Base-by-base conservation (phyloP, 768 basidiomycete species). In the Steccherinum ochraceum region DNA sequence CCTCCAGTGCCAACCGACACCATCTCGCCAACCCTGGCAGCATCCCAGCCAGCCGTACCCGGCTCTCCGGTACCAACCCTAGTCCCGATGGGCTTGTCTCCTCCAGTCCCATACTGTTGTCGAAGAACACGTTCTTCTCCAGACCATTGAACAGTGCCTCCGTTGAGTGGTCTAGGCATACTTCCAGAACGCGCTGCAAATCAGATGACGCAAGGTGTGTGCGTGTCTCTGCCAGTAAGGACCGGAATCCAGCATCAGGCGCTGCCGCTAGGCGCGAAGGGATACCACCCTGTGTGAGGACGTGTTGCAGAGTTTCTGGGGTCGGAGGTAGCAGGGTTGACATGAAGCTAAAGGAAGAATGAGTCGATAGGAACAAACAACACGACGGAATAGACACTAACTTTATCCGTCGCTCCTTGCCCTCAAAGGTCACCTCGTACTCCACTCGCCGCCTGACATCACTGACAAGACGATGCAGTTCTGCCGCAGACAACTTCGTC, bases 401-500 rank as follows among this genome's bases (percentile, higher is more conserved):
- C 76, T 78, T 79, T 49, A 78, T 80, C 56, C 71, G 72, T 51
- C 75, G 73, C 56, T 84, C 79, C 1, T 57, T 70, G 10, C 81
- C 81, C 60, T 81, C 79, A 57, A 77, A 83, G 0, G 76, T 82
- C 40, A 76, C 73, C 57, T 86, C 84, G 56, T 77, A 77, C 61
- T 95, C 93, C 5, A 95, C 83, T 5, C 84, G 72, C 49, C 83
- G 71, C 19, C 93, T 77, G 13, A 93, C 84, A 52, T 93, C 87
- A 50, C 73, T 70, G 12, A 95, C 66, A 0, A 90, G 73, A 7
- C 78, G 67, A 56, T 83, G 79, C 12, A 93, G 68, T 58, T 93
- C 93, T 23, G 76, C 73, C 0, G 77, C 65, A 1, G 81, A 75
- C n/a, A 94, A 70, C 57, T 84, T 85, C 2, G 76, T 73, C 66